phyloP scores from a whole-genome alignment of 106 monocot genomes.

The Phalaenopsis equestris region DNA sequence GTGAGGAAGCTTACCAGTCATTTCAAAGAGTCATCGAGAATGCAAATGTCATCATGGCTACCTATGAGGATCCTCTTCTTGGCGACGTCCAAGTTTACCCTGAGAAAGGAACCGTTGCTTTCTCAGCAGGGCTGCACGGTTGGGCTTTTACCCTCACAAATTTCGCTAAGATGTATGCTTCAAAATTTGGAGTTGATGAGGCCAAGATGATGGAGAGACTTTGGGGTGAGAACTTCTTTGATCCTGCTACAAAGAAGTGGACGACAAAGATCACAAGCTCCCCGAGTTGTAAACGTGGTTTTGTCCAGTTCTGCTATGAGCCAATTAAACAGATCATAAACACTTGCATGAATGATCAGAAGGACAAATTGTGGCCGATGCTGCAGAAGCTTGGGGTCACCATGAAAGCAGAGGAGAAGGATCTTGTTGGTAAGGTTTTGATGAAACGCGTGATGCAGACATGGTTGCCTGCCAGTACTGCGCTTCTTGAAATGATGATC shows the following conservation, averaged over 20 bases:
- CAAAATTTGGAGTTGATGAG: constrained; percentile 26
- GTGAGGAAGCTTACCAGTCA: constrained; percentile 52
- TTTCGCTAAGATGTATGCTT: constrained; percentile 27
- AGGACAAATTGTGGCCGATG: constrained; percentile 27
- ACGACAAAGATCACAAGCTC: constrained; percentile 14
- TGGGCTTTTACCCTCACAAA: constrained; percentile 29
- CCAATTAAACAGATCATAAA: constrained; percentile 24
- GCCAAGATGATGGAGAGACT: constrained; percentile 29
- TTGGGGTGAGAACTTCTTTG: constrained; percentile 27
- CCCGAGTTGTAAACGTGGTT: constrained; percentile 21
- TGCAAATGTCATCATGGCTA: constrained; percentile 31
- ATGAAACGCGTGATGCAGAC: constrained; percentile 29
- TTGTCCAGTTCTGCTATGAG: constrained; percentile 26
- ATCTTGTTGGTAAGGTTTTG: constrained; percentile 19
- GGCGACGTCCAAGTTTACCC: constrained; percentile 30
- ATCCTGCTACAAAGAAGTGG: constrained; percentile 23
- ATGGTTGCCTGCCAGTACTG: constrained; percentile 17
- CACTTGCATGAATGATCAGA: constrained; percentile 26
- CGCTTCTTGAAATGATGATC: constrained; percentile 32
- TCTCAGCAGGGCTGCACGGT: constrained; percentile 26
- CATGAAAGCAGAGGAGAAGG: constrained; percentile 25
- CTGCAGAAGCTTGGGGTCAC: constrained; percentile 13
- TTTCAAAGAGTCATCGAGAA: constrained; percentile 52
- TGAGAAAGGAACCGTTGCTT: constrained; percentile 30
- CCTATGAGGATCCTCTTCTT: constrained; percentile 25